phyloP scores from a whole-genome alignment of 2,329 filamentous ascomycete genomes.

The Epichloe gansuensis region DNA sequence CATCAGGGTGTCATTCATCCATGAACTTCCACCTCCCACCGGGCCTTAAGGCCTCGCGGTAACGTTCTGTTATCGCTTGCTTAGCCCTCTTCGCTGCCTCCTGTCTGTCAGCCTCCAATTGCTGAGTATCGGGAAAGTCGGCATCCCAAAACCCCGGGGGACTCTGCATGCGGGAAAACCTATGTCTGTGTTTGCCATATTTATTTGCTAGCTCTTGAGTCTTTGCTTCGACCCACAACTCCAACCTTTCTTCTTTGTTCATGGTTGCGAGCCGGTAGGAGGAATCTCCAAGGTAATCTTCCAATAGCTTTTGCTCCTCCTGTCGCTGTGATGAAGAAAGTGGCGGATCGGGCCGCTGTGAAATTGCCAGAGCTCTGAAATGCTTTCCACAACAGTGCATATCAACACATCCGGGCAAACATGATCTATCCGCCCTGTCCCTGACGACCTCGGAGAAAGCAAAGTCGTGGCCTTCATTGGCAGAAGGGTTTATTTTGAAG shows the following conservation, averaged over 20 bases:
- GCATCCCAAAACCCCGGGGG: constrained; percentile 91
- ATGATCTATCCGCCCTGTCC: constrained; percentile 53
- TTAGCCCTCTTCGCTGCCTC: constrained; percentile 52
- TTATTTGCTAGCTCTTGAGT: constrained; percentile 59
- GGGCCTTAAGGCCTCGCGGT: constrained; percentile 67
- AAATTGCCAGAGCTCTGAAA: constrained; percentile 53
- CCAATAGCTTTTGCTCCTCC: constrained; percentile 38
- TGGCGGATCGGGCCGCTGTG: constrained; percentile 29
- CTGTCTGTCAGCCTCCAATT: constrained; percentile 51
- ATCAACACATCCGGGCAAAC: constrained; percentile 61
- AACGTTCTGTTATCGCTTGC: constrained; percentile 56
- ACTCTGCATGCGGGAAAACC: constrained; percentile 55
- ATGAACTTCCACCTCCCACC: constrained; percentile 69
- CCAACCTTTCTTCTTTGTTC: constrained; percentile 45
- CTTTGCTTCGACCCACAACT: constrained; percentile 63
- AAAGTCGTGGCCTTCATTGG: constrained; percentile 57
- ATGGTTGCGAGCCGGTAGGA: constrained; percentile 47
- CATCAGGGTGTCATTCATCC: constrained; percentile 49
- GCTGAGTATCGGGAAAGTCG: constrained; percentile 83
- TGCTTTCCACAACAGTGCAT: constrained; percentile 63
- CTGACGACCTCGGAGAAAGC: constrained; percentile 67
- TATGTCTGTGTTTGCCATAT: constrained; percentile 64
- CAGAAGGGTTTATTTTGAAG: constrained; percentile 69
- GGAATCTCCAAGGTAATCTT: constrained; percentile 44
- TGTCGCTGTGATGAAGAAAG: constrained; percentile 22